Evolutionary conservation across 2,329 filamentous ascomycete genomes (phyloP).

Genomic region (Lasiodiplodia citricola): DNA sequence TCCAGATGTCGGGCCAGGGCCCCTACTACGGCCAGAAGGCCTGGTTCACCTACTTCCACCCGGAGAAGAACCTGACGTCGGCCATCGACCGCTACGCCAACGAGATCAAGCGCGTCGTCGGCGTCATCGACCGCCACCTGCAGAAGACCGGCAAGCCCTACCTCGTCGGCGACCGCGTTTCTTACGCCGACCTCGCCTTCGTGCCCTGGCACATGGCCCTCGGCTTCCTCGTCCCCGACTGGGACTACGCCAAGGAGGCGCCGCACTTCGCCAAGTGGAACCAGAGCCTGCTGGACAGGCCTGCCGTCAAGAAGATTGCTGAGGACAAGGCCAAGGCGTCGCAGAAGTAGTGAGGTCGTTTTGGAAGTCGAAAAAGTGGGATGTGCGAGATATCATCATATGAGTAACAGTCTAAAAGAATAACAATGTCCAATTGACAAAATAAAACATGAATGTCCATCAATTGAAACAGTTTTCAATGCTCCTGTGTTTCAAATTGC

Average conservation of each 20-base stretch:
- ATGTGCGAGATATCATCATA: no score
- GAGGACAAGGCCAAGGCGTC: constrained; percentile 12
- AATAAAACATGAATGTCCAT: no score
- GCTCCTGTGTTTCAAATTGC: no score
- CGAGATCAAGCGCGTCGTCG: constrained; percentile 52
- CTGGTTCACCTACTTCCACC: constrained; percentile 49
- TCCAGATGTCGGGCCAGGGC: constrained; percentile 54
- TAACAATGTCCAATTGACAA: no score
- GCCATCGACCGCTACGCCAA: constrained; percentile 52
- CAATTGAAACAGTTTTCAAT: no score
- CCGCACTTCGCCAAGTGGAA: constrained; percentile 38
- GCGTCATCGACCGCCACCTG: constrained; percentile 51
- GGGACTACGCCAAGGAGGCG: constrained; percentile 36
- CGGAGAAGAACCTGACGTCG: constrained; percentile 47
- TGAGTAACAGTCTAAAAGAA: no score
- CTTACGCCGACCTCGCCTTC: constrained; percentile 51
- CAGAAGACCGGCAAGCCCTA: constrained; percentile 41
- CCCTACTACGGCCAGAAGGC: constrained; percentile 50
- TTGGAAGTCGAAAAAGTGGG: no score
- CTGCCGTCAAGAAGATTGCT: constrained; percentile 35
- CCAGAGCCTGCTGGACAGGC: constrained; percentile 34
- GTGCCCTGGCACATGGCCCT: constrained; percentile 43
- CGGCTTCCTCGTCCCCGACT: constrained; percentile 33
- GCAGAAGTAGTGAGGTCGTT: not conserved
- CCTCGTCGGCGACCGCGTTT: constrained; percentile 51